Base-by-base conservation (phyloP, 192 early-diverging fungal genomes). In the Podila minutissima region DNA sequence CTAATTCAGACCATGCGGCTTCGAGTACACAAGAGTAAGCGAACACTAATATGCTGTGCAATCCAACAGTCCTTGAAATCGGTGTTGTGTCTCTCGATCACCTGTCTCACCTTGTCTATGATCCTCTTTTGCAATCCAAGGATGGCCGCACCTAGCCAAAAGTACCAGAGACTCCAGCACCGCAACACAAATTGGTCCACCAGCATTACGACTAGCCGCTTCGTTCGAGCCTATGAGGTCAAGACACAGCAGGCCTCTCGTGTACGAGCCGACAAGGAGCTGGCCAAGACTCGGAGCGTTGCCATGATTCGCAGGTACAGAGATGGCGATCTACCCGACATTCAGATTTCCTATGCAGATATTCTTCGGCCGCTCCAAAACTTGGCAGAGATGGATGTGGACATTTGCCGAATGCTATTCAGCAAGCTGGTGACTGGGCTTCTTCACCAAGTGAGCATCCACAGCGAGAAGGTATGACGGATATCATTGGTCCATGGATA, bases 261-360 rank as follows among this genome's bases (percentile, higher is more conserved):
- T 11, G 41, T 62, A 8, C 35, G 53, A 15, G 62, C 38, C 0
- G 62, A 81, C 71, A 72, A 90, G 60, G 91, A 89, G 61, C 65
- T 83, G 28, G 84, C 84, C 3, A 73, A 82, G 29, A 82, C 86
- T 2, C 84, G 86, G 24, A 89, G 84, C 22, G 91, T 94, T 1
- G 75, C 86, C 19, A 83, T 93, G 51, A 85, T 85, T 50, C 84
- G 93, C 8, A 87, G 85, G 58, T 94, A 94, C 66, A 76, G 92
- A 63, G 71, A 82, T 64, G 93, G 93, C 0, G 93, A 95, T 62
- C 82, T 95, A n/a, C 94, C 94, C 2, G 94, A 95, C 75, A 93
- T 95, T 63, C 88, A 93, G 74, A 93, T 95, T 59, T 66, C 83
- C 20, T 67, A 87, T 58, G 84, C 82, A 29, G 94, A 95, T 28